Base-by-base conservation (phyloP, 345 rosid genomes). In the Camelina laxa region DNA sequence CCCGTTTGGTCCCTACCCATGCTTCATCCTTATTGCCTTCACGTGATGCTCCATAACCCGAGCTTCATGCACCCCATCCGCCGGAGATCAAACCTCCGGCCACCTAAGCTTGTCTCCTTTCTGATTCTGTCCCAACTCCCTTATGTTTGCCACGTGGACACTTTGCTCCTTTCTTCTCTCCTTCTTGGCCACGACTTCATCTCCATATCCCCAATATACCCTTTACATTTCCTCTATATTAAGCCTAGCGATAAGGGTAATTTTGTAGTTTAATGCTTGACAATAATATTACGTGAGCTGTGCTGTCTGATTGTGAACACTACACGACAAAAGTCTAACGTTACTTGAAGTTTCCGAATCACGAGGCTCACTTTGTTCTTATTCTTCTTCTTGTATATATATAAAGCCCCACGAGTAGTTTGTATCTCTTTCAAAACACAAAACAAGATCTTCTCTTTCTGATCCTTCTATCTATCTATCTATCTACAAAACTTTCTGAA, bases 81-180 rank as follows among this genome's bases (percentile, higher is more conserved):
- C 76, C 68, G 80, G 67, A 15, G 68, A 65, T 51, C 49, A 56
- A 64, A 77, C 72, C 31, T 8, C 72, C 73, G 67, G 68, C 63
- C 80, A 71, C 72, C 80, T 71, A 72, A 49, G 63, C 64, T 42
- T 75, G 79, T 75, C 79, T 68, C 38, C 42, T 58, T 57, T 31
- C 70, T 72, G 76, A 42, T 72, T 45, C 35, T 76, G 80, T 77
- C 67, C 38, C 47, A 16, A 17, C 53, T 58, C 77, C 33, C 61
- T 57, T 45, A 12, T 50, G 57, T 19, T 35, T 14, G 68, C 76
- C 80, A 77, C 73, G 72, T 77, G 72, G 24, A 50, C 57, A 11
- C 31, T 55, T 65, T n/a, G 7, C 51, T 51, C 69, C 69, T 72
- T 72, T 72, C 73, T 51, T 59, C 77, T 58, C 73, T 65, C 77